Conservation (phyloP, 2,329 filamentous ascomycete species). For the Geosmithia putterillii region DNA sequence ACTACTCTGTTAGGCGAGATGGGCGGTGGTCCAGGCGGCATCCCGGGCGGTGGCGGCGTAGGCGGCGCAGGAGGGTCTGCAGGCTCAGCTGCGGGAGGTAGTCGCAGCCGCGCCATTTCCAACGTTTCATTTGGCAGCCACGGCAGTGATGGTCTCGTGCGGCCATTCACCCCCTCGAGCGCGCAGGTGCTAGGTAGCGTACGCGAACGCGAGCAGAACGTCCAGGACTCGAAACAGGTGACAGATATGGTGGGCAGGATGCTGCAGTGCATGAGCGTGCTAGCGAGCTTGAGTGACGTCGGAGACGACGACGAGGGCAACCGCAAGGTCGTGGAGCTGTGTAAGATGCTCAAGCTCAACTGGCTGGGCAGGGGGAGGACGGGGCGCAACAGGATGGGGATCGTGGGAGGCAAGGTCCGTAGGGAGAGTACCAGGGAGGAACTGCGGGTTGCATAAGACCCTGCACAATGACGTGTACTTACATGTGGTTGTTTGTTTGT, state of each 20-base stretch:
- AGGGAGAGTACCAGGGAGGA: conserved; percentile 29
- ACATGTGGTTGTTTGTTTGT: neutral
- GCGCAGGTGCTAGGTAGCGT: conserved; percentile 25
- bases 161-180: conserved; percentile 25
- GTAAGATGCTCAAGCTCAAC: conserved; percentile 84
- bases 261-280: conserved; percentile 89
- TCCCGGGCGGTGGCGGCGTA: too few species aligned
- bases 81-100: conserved; percentile 31
- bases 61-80: conserved; percentile 17
- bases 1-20: conserved; percentile 64
- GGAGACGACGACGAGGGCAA: conserved; percentile 58
- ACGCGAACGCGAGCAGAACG: conserved; percentile 36
- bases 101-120: conserved; percentile 67
- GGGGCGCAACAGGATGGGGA: conserved; percentile 77
- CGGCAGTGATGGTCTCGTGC: conserved; percentile 25
- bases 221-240: conserved; percentile 63
- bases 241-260: conserved; percentile 92
- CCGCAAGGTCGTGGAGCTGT: conserved; percentile 69
- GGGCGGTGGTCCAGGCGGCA: neutral
- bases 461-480: too few species aligned
- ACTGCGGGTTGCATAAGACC: conserved; percentile 22
- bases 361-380: conserved; percentile 88
- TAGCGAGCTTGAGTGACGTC: conserved; percentile 57
- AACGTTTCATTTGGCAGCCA: conserved; percentile 62
- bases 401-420: conserved; percentile 58